Conservation (phyloP, 768 basidiomycete species). For the Terana coerulea region DNA sequence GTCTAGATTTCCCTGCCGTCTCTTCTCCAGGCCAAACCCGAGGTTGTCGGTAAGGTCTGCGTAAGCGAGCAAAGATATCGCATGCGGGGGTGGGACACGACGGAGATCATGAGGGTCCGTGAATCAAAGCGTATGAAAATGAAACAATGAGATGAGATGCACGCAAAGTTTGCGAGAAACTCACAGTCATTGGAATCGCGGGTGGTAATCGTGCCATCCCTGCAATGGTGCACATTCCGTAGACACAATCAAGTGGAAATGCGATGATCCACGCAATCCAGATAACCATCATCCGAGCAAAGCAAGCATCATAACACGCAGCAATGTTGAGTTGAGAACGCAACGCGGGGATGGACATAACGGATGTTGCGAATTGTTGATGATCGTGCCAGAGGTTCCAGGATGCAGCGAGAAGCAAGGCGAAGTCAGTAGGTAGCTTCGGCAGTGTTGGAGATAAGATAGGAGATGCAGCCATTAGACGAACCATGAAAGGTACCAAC, state of each 20-base stretch:
- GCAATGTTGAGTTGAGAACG: no score
- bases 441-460: not conserved
- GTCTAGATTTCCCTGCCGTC: conserved; percentile 70
- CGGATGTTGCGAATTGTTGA: no score
- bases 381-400: no score
- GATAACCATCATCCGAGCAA: no score
- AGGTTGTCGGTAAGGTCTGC: conserved; percentile 86
- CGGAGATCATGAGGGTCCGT: not conserved
- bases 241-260: conserved; percentile 1
- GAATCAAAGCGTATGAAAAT: not conserved
- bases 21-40: conserved; percentile 74
- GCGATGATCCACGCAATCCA: no score
- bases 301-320: no score
- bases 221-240: conserved; percentile 25
- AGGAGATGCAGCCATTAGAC: conserved; percentile 1
- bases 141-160: not conserved
- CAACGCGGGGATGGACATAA: no score
- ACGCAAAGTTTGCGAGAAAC: no score
- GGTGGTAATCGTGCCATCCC: conserved; percentile 93
- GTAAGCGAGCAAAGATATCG: not conserved
- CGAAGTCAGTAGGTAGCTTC: not conserved
- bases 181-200: conserved; percentile 91
- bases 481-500: conserved; percentile 42
- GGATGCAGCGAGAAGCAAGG: no score
- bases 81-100: not conserved